Evolutionary conservation across 306 rosid species (phyloP).

Genomic region (Cucurbita ficifolia): DNA sequence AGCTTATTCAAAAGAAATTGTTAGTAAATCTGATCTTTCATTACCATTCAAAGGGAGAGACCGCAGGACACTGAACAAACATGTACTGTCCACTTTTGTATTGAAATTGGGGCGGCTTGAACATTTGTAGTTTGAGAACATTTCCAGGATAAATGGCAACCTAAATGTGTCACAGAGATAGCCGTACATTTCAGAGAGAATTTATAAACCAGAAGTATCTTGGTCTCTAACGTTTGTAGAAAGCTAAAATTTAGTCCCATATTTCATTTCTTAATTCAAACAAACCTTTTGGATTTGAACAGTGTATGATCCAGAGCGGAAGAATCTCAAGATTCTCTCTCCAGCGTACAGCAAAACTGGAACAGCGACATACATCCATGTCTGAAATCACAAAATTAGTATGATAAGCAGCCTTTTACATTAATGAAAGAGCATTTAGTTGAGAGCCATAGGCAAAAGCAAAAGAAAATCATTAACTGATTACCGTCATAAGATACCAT

Average conservation of each 20-base stretch:
- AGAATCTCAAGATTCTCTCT: constrained; percentile 79
- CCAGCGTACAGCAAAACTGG: constrained; percentile 85
- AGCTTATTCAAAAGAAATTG: neutral
- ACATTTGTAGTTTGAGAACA: constrained; percentile 92
- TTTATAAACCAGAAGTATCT: neutral
- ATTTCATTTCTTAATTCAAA: neutral
- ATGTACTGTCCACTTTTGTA: constrained; percentile 97
- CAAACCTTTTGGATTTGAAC: constrained; percentile 80
- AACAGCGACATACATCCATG: constrained; percentile 90
- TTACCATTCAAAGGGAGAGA: constrained; percentile 97
- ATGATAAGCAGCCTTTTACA: neutral
- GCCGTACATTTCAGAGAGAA: neutral
- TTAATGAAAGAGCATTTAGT: neutral
- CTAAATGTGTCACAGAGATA: constrained; percentile 19
- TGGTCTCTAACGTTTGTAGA: neutral
- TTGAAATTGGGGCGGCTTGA: constrained; percentile 80
- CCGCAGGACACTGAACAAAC: constrained; percentile 98
- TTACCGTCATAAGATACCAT: constrained; percentile 78
- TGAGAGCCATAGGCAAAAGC: neutral
- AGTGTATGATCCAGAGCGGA: constrained; percentile 70
- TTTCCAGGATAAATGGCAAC: constrained; percentile 97
- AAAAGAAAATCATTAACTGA: neutral
- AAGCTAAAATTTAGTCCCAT: too few species aligned
- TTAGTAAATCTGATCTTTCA: neutral
- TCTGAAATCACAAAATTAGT: constrained; percentile 35